These are phyloP conservation scores for Lactarius evosmus DNA, from an alignment of 768 basidiomycete genomes.

Conservation along the genomic window DNA sequence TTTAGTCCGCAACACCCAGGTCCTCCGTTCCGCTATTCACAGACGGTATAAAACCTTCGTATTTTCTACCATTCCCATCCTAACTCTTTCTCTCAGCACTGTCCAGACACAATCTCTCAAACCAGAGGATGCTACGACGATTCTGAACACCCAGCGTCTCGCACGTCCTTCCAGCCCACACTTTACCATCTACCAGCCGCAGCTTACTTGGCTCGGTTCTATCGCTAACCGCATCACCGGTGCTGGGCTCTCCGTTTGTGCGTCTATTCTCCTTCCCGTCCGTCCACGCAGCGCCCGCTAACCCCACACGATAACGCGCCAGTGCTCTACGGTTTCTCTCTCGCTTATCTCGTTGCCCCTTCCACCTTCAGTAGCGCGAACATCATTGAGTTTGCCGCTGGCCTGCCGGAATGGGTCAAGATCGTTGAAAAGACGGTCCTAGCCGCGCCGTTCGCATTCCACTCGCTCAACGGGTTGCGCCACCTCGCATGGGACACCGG, in stretches of 20 bases:
- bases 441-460: constrained; percentile 87
- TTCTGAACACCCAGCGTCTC: constrained; percentile 86
- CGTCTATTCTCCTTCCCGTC: constrained; percentile 34
- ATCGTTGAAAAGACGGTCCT: constrained; percentile 72
- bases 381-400: constrained; percentile 66
- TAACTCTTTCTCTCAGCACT: constrained; percentile 36
- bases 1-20: constrained; percentile 27
- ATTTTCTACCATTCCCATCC: background rate
- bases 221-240: constrained; percentile 90
- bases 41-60: constrained; percentile 26
- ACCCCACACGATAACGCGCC: constrained; percentile 5
- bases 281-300: background rate
- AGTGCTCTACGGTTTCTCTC: constrained; percentile 87
- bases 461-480: constrained; percentile 84
- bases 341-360: constrained; percentile 83
- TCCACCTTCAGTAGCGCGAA: constrained; percentile 74
- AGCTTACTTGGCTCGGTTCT: constrained; percentile 86
- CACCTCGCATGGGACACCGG: constrained; percentile 89
- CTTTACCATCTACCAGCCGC: constrained; percentile 94
- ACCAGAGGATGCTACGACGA: constrained; percentile 52
- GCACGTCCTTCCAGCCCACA: constrained; percentile 91
- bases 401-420: constrained; percentile 75
- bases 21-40: constrained; percentile 18
- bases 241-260: constrained; percentile 70
- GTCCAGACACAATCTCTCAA: constrained; percentile 66